Evolutionary conservation across 148 eudicot species (phyloP).

Genomic region (Talinum fruticosum): DNA sequence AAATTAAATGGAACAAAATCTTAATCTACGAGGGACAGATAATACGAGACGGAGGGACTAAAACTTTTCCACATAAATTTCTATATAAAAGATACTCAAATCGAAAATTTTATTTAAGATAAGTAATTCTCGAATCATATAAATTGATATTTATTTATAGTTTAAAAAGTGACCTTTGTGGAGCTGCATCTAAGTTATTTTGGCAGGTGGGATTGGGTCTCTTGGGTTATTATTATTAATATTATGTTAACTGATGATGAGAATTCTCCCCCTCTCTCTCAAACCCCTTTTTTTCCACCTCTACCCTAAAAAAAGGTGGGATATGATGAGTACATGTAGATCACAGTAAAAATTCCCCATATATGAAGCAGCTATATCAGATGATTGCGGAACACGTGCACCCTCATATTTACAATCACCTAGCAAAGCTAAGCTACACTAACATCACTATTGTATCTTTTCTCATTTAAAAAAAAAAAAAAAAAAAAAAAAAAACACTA

Average conservation of each 20-base stretch:
- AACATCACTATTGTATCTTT: too few relatives aligned
- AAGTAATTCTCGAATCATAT: too few relatives aligned
- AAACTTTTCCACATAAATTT: too few relatives aligned
- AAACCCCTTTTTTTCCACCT: too few relatives aligned
- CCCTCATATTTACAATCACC: constrained; percentile 7
- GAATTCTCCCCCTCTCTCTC: background rate
- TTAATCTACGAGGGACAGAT: too few relatives aligned
- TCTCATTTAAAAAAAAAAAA: background rate
- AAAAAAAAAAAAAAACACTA: background rate
- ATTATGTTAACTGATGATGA: background rate
- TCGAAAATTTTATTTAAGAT: too few relatives aligned
- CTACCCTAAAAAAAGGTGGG: too few relatives aligned
- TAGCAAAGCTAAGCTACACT: background rate
- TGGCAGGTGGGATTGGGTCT: constrained; percentile 18
- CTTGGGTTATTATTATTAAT: background rate
- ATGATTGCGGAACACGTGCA: constrained; percentile 34
- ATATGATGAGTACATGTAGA: background rate
- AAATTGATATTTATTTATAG: too few relatives aligned
- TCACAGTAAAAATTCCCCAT: constrained; percentile 12
- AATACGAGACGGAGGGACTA: too few relatives aligned
- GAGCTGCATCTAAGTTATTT: constrained; percentile 1
- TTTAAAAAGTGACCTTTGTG: constrained; percentile 4
- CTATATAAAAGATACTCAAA: too few relatives aligned
- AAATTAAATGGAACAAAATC: constrained; percentile 13
- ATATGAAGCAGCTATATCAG: constrained; percentile 20